Conservation (phyloP, 139 green algal genomes). For the Tetratostichococcus sp. region DNA sequence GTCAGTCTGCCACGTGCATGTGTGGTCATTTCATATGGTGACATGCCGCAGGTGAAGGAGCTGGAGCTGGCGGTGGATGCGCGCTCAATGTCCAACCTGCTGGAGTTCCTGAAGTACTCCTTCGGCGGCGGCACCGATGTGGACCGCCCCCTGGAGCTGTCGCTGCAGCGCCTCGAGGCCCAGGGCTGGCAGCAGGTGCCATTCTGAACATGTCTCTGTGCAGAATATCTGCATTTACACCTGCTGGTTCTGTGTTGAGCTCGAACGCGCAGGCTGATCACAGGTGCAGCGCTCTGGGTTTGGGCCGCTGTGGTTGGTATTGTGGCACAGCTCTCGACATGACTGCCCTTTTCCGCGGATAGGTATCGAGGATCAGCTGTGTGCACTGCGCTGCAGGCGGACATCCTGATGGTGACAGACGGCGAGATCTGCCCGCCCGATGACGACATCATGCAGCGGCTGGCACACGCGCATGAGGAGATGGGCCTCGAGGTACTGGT, state of each 20-base stretch:
- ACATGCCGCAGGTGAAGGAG: slow-evolving; percentile 71
- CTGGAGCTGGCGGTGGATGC: slow-evolving; percentile 69
- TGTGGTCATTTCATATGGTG: background rate
- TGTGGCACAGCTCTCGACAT: too few relatives aligned
- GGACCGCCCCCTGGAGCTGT: slow-evolving; percentile 71
- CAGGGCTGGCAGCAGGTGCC: slow-evolving; percentile 68
- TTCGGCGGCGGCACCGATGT: slow-evolving; percentile 68
- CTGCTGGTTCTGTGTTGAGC: too few relatives aligned
- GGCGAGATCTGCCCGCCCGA: slow-evolving; percentile 76
- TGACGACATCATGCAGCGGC: slow-evolving; percentile 34
- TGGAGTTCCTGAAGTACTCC: slow-evolving; percentile 74
- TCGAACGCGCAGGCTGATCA: too few relatives aligned
- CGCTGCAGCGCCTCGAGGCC: slow-evolving; percentile 58
- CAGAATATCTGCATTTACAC: too few relatives aligned
- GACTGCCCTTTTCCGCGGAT: too few relatives aligned
- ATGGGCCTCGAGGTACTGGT: slow-evolving; percentile 78
- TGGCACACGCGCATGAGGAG: slow-evolving; percentile 41
- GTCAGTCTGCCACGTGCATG: too few relatives aligned
- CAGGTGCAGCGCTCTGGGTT: too few relatives aligned
- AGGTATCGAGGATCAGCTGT: too few relatives aligned
- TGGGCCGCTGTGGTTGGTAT: too few relatives aligned
- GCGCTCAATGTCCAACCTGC: slow-evolving; percentile 54
- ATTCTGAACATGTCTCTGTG: background rate
- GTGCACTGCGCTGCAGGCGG: slow-evolving; percentile 51
- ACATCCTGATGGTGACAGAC: slow-evolving; percentile 93